These are phyloP conservation scores for Chlamydomonas applanata DNA, from an alignment of 139 green algal genomes.

Conservation along the genomic window DNA sequence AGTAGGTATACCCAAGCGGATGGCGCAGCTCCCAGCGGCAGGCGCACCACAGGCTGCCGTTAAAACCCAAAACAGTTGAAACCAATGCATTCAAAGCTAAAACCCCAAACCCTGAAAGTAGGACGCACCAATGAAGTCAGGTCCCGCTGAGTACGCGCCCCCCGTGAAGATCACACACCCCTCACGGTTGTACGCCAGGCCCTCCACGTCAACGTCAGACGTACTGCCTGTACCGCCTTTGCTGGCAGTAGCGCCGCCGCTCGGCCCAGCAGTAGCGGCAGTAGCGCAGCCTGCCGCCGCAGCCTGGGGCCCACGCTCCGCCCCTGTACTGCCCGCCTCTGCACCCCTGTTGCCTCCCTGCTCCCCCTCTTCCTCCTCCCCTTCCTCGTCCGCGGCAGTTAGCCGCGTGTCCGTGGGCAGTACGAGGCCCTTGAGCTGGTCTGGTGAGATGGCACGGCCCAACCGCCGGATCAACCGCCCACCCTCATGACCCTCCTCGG, in stretches of 20 bases:
- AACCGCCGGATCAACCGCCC: background rate
- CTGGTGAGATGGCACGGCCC: background rate
- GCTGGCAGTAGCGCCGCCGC: too few species aligned
- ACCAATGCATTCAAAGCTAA: too few species aligned
- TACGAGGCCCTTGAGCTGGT: background rate
- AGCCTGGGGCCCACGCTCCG: too few species aligned
- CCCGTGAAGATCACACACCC: conserved; percentile 52
- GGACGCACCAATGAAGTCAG: conserved; percentile 47
- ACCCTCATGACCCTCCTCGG: conserved; percentile 2
- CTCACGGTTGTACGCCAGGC: conserved; percentile 38
- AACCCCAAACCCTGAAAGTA: too few species aligned
- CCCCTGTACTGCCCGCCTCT: background rate
- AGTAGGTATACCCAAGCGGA: too few species aligned
- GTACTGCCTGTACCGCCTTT: too few species aligned
- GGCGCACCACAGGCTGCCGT: too few species aligned
- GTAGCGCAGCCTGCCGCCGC: too few species aligned
- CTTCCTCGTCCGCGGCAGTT: background rate
- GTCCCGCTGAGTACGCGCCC: conserved; percentile 49
- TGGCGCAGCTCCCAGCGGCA: too few species aligned
- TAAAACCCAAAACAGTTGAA: too few species aligned
- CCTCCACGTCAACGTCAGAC: conserved; percentile 48
- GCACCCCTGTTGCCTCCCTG: background rate
- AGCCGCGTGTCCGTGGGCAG: background rate
- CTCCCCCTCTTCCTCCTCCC: background rate
- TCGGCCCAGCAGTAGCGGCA: too few species aligned